A percentile compares a stretch with the other conserved stretches of the same genome.
phyloP scores from a whole-genome alignment of 1,284 basidiomycete species.

The Naganishia albida region DNA sequence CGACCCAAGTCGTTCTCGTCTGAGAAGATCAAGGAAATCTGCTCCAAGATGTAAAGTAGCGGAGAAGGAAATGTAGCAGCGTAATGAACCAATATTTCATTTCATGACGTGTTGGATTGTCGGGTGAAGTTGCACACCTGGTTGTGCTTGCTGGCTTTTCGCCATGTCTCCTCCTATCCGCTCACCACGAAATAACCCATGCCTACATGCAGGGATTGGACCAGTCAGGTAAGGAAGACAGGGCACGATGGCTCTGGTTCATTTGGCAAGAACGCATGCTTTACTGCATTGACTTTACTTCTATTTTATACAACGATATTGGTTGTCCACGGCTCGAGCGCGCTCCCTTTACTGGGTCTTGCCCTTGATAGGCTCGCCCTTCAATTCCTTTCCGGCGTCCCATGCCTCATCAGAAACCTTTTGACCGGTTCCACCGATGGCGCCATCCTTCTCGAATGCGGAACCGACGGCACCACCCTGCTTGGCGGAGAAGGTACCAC shows the following conservation, averaged over 20 bases:
- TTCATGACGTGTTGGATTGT: too few species aligned
- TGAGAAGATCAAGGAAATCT: conserved; percentile 71
- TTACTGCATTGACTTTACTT: conserved; percentile 2
- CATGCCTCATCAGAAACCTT: conserved; percentile 30
- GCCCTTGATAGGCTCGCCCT: conserved; percentile 29
- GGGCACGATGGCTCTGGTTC: too few species aligned
- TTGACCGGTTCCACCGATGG: conserved; percentile 27
- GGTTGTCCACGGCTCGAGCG: not conserved
- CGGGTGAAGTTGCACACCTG: too few species aligned
- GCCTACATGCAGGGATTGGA: too few species aligned
- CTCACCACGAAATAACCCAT: too few species aligned
- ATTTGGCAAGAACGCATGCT: not conserved
- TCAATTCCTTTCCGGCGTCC: conserved; percentile 32
- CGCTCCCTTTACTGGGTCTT: not conserved
- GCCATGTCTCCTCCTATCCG: too few species aligned
- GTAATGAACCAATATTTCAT: too few species aligned
- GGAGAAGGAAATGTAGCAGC: too few species aligned
- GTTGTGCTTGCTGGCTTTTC: too few species aligned
- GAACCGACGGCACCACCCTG: conserved; percentile 27
- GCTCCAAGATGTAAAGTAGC: conserved; percentile 48
- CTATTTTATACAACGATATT: conserved; percentile 18
- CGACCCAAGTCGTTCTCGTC: conserved; percentile 56
- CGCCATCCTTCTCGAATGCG: conserved; percentile 30
- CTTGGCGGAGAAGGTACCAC: conserved; percentile 33
- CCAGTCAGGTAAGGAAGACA: too few species aligned